Evolutionary conservation across 352 stramenopile genomes (phyloP).

Genomic region (Pythium dissotocum): DNA sequence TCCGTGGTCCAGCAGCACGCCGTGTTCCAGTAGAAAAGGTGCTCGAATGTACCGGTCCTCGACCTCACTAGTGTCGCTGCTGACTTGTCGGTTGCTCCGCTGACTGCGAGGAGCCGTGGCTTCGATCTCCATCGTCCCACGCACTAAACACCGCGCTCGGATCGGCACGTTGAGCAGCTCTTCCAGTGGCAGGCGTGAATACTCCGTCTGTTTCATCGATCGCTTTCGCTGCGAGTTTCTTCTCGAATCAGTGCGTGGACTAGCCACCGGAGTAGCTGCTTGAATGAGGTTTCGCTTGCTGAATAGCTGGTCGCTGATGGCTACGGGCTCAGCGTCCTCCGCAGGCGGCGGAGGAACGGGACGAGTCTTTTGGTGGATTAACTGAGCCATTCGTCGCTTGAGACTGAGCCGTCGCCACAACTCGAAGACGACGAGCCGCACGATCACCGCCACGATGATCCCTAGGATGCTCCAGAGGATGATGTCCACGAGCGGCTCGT

Average conservation of each 20-base stretch:
- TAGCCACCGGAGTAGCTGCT: not conserved
- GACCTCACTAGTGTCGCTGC: constrained; percentile 21
- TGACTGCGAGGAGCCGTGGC: constrained; percentile 2
- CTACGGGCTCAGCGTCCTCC: not conserved
- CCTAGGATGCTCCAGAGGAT: constrained; percentile 12
- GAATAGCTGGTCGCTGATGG: not conserved
- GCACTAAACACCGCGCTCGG: constrained; percentile 44
- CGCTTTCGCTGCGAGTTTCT: not conserved
- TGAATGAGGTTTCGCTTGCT: constrained; percentile 1
- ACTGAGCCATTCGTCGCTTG: not conserved
- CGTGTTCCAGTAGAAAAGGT: constrained; percentile 43
- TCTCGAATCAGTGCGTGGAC: not conserved
- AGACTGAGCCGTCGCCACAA: not conserved
- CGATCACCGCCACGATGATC: not conserved
- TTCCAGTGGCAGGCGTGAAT: constrained; percentile 48
- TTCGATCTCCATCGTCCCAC: constrained; percentile 28
- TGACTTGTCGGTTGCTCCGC: not conserved
- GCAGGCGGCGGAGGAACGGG: not conserved
- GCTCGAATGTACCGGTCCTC: constrained; percentile 38
- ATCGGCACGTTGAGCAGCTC: constrained; percentile 50
- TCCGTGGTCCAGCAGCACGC: constrained; percentile 46
- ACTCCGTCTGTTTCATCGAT: constrained; percentile 16
- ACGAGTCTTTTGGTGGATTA: not conserved
- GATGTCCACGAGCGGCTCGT: constrained; percentile 14
- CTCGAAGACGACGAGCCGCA: not conserved